A percentile compares a stretch with the other conserved stretches of the same genome.
phyloP scores from a whole-genome alignment of 495 filamentous ascomycete genomes.

The Hypoxylon fuscum region DNA sequence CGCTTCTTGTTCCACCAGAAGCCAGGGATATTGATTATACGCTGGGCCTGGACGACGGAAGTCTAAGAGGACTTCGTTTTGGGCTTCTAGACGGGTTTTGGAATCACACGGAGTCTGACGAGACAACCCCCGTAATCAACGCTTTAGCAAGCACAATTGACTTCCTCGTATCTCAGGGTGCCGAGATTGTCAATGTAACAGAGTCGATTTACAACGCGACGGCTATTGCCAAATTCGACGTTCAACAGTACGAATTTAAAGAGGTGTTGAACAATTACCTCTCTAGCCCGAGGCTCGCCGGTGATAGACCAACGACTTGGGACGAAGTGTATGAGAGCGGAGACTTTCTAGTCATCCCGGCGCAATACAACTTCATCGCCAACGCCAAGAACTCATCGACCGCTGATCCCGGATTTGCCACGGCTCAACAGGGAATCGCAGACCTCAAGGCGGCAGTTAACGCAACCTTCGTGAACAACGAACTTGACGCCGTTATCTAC shows the following conservation, averaged over 20 bases:
- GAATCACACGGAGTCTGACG: constrained; percentile 51
- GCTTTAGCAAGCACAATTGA: constrained; percentile 51
- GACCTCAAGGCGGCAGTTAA: constrained; percentile 57
- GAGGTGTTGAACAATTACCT: constrained; percentile 61
- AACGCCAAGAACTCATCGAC: constrained; percentile 59
- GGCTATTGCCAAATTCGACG: constrained; percentile 59
- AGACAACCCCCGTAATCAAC: constrained; percentile 63
- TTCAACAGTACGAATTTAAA: constrained; percentile 67
- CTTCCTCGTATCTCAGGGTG: constrained; percentile 47
- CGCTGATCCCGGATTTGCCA: constrained; percentile 54
- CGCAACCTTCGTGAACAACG: constrained; percentile 56
- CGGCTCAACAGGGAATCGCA: constrained; percentile 53
- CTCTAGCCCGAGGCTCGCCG: constrained; percentile 41
- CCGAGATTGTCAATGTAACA: constrained; percentile 55
- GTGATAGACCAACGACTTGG: constrained; percentile 51
- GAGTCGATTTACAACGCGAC: constrained; percentile 61
- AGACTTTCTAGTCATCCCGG: constrained; percentile 65
- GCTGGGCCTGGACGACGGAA: constrained; percentile 44
- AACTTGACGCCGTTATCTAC: constrained; percentile 68
- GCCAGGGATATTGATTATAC: constrained; percentile 53
- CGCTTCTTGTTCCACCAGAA: constrained; percentile 48
- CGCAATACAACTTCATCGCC: constrained; percentile 62
- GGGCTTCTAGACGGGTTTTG: constrained; percentile 61
- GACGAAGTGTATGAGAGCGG: constrained; percentile 53
- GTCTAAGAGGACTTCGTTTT: constrained; percentile 54